Base-by-base conservation (phyloP, 345 rosid species). In the Eucalyptus decipiens region DNA sequence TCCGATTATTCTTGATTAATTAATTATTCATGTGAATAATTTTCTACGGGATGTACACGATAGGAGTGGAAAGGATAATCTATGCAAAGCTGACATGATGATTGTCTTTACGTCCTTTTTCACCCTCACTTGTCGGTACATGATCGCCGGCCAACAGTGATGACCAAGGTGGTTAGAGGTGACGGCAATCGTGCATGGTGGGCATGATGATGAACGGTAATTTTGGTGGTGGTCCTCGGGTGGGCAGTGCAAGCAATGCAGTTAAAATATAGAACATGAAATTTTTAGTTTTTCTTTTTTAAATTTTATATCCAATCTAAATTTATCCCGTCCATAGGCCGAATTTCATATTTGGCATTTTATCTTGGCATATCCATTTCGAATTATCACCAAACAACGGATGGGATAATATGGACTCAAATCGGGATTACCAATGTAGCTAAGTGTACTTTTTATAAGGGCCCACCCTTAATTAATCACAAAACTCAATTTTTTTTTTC, bases 211-310 rank as follows among this genome's bases (percentile, higher is more conserved):
- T 58, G 65, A 58, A 24, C 4, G 2, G 67, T 58, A 52, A 58
- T 58, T 58, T 58, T 58, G n/a, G 67, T 26, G 67, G 67, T 26
- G 4, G n/a, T 58, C 65, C 4, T 58, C 1, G 14, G 6, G 65
- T 0, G 4, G 1, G 15, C 3, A 26, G 0, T 26, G 65, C n/a
- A 0, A 0, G 0, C 24, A 52, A 52, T 8, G 2, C 24, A 19
- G 0, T 8, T 52, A 19, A 52, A 19, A 52, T 50, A 6, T 52
- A 52, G 58, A 19, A 19, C 5, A 52, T 52, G 2, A 52, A 52
- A 19, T 52, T 52, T 52, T 52, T 7, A 1, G 0, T 7, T 52
- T 18, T 52, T 52, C 7, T 51, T 3, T 7, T 50, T 18, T 1
- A 0, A 18, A 51, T 18, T 18, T 52, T 7, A 52, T 52, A 52